Evolutionary conservation across 1,139 yeast species (phyloP), one percentile per base, ranked within the genome.

Genomic region (Kurtzmaniella quercitrusa): DNA sequence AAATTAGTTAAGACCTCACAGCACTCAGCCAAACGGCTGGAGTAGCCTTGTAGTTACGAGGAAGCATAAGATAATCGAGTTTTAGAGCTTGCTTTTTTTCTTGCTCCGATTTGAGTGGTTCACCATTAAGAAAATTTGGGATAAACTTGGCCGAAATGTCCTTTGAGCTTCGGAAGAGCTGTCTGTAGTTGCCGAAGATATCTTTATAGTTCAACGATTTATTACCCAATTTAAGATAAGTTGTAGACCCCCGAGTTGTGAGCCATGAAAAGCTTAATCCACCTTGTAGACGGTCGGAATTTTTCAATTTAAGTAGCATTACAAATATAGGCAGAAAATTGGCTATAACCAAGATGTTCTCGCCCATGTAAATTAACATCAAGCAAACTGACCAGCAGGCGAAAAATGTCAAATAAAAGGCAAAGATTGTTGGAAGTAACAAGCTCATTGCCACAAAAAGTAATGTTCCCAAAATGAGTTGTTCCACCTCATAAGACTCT

Each of bases 281-380:
- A 1, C 96, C 96, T n/a, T 97, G 98, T 16, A 94, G 66, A 49
- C 99, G 70, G 45, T 77, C 80, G 9, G 89, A 82, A 56, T 91
- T 94, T 59, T 93, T 94, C 40, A 88, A 45, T 52, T 94, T 80
- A 38, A 93, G 65, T 42, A 94, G 65, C 2, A 91, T 60, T 1
- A 89, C 91, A 64, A 93, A 93, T 17, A 91, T 59, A 0, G 99
- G 99, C 54, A 86, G 80, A 57, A 89, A 93, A 55, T 89, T 91
- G 42, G 89, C 60, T 35, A 80, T 61, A 9, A 93, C 80, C 46
- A 88, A 72, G 0, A 74, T 45, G 39, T 84, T 71, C 53, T 88
- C 95, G 28, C 85, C 62, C 1, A 70, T 49, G 15, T 84, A 81
- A 40, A 78, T 68, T 5, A 72, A 45, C 6, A 71, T 49, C 38